phyloP scores from a whole-genome alignment of 768 basidiomycete genomes.

The Suillus subluteus region DNA sequence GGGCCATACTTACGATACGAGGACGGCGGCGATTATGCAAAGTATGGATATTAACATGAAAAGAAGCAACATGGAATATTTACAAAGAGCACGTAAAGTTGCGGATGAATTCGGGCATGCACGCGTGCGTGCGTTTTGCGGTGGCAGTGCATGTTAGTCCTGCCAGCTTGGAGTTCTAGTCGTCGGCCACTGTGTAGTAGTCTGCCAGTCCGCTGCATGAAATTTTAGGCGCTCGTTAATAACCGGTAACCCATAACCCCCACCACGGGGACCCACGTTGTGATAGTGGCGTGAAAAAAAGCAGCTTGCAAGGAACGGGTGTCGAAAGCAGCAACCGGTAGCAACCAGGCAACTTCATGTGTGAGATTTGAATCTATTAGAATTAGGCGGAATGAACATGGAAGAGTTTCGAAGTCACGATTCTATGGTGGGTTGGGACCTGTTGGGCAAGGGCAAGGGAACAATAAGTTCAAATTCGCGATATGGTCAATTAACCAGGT shows the following conservation, averaged over 20 bases:
- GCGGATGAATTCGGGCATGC: not conserved
- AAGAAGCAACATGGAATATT: not conserved
- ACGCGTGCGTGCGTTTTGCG: not conserved
- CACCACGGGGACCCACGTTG: too few relatives aligned
- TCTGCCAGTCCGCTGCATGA: not conserved
- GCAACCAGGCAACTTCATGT: not conserved
- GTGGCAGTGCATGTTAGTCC: not conserved
- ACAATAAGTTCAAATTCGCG: not conserved
- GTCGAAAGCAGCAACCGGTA: not conserved
- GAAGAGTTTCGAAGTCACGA: not conserved
- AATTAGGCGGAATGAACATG: not conserved
- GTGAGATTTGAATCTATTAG: not conserved
- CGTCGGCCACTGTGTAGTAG: not conserved
- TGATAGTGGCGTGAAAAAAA: not conserved
- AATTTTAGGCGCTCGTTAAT: not conserved
- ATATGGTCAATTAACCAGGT: not conserved
- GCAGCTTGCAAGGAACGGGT: not conserved
- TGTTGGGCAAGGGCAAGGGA: too few relatives aligned
- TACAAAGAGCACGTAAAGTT: not conserved
- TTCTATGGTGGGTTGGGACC: not conserved
- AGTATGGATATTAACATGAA: not conserved
- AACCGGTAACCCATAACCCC: too few relatives aligned
- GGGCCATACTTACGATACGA: not conserved
- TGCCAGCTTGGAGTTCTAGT: not conserved
- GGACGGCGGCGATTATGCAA: not conserved